phyloP scores from a whole-genome alignment of 192 early-diverging fungal species.

The Gaertneriomyces sp. region DNA sequence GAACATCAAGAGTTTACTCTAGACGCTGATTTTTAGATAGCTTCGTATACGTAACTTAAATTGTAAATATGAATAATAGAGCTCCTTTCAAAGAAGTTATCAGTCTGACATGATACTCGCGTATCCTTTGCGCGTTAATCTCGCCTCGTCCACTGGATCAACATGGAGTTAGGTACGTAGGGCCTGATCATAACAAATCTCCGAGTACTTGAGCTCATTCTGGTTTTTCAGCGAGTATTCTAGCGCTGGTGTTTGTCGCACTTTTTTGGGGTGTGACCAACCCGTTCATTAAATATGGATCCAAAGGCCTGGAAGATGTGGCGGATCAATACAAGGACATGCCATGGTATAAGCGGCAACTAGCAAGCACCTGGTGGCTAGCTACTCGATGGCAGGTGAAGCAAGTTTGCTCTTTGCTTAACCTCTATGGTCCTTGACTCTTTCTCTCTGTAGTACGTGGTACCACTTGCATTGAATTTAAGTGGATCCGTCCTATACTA shows the following conservation, averaged over 20 bases:
- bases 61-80: no score
- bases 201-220: not conserved
- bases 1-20: slow-evolving; percentile 40
- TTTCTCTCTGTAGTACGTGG: slow-evolving; percentile 55
- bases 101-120: no score
- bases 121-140: no score
- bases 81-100: no score
- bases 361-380: slow-evolving; percentile 69
- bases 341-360: slow-evolving; percentile 50
- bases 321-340: slow-evolving; percentile 22
- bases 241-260: slow-evolving; percentile 60
- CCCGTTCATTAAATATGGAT: slow-evolving; percentile 90
- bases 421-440: not conserved
- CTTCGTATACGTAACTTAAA: no score
- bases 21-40: slow-evolving; percentile 34
- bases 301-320: slow-evolving; percentile 72
- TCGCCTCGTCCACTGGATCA: no score
- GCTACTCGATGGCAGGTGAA: slow-evolving; percentile 80
- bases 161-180: no score
- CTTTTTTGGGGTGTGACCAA: slow-evolving; percentile 96
- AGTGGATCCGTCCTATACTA: slow-evolving; percentile 92
- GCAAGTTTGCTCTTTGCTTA: not conserved
- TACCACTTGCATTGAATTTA: slow-evolving; percentile 84
- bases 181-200: no score
- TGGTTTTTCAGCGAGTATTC: slow-evolving; percentile 13